Evolutionary conservation across 2,329 filamentous ascomycete species (phyloP), one percentile per base, ranked within the genome.

Genomic region (Fulvia fulva): DNA sequence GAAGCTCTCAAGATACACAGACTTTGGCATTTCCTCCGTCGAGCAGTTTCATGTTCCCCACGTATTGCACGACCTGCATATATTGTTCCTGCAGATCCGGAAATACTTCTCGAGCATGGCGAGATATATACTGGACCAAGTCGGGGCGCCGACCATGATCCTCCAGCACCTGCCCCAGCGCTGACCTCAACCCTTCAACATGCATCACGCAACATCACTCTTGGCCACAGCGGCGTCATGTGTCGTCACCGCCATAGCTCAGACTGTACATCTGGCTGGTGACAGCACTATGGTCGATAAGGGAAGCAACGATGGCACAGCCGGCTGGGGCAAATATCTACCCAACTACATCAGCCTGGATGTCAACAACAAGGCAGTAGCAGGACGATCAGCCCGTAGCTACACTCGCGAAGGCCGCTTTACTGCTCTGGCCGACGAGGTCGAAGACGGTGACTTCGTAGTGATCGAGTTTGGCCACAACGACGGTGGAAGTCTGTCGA

Each of bases 381-480:
- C 79, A 8, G 87, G 87, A 21, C 83, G 86, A 51, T 86, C 82
- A 25, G 85, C 87, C 1, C 81, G 87, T 49, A 87, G 84, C 22
- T 90, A 80, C 73, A 86, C 81, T 1, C 80, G 83, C 50, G 87
- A 90, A 73, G 83, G 82, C 8, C 83, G 83, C 14, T 90, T 89
- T 74, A 72, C 78, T 16, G 77, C 76, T 0, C 81, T 89, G 53
- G 79, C 81, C 49, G 72, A 77, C 30, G 67, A 76, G 1, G 76
- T 88, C 23, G 64, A 80, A 67, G 56, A 76, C 1, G 84, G 83
- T 30, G 87, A 89, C 71, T 86, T 83, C 71, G 85, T 88, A 1
- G 77, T 89, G 54, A 87, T 89, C 54, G 86, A 89, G 66, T 88
- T 89, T 66, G 87, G 87, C 0, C 87, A 89, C 76, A 90, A 90